Evolutionary conservation across 2,329 filamentous ascomycete genomes (phyloP).

Genomic region (Trichoderma lentiforme): DNA sequence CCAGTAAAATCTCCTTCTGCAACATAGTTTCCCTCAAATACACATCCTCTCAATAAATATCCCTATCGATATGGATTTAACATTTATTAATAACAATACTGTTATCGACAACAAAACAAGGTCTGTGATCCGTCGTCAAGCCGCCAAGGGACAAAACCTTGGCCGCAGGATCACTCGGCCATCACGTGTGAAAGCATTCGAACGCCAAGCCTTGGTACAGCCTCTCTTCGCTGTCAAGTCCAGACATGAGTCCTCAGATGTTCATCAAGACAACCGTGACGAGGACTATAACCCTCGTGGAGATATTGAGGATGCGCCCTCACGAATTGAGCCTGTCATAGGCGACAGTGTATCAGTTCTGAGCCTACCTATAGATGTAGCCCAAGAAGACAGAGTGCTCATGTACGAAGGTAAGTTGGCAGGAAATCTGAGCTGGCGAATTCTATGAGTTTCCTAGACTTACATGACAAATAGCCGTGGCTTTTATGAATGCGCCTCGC

Average conservation of each 20-base stretch:
- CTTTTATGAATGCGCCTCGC: neutral
- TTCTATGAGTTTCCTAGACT: neutral
- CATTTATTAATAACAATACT: neutral
- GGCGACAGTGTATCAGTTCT: neutral
- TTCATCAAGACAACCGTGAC: neutral
- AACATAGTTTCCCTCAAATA: neutral
- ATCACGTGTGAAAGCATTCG: neutral
- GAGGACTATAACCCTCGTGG: neutral
- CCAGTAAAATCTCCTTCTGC: neutral
- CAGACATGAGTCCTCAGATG: neutral
- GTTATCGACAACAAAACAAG: neutral
- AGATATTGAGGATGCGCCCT: neutral
- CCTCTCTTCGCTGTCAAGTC: neutral
- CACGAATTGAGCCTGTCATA: neutral
- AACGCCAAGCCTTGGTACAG: neutral
- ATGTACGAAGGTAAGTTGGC: neutral
- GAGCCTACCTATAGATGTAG: neutral
- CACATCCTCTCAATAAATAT: neutral
- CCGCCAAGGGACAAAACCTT: neutral
- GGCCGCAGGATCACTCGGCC: neutral
- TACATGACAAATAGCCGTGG: neutral
- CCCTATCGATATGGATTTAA: neutral
- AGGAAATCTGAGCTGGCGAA: too few relatives aligned
- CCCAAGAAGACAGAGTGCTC: neutral
- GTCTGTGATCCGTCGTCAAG: neutral